These are phyloP conservation scores for Rhynchospora pubera DNA, from an alignment of 176 grass and related monocot genomes.

Conservation along the genomic window DNA sequence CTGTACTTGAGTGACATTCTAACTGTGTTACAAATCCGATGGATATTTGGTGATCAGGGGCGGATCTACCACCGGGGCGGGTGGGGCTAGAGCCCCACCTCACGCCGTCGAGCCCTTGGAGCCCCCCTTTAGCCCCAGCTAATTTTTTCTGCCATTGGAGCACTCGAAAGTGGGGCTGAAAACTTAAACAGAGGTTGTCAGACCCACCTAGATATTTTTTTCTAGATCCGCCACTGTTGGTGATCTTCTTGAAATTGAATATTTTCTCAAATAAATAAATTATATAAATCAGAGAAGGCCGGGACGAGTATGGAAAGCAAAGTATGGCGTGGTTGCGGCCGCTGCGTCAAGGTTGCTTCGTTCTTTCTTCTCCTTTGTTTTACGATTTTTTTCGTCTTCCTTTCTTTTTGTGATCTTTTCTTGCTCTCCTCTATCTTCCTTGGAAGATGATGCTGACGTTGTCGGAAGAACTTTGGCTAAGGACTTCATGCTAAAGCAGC, in stretches of 20 bases:
- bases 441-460: background rate
- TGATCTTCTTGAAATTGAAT: background rate
- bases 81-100: too few relatives aligned
- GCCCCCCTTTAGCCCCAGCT: too few relatives aligned
- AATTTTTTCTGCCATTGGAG: too few relatives aligned
- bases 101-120: too few relatives aligned
- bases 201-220: too few relatives aligned
- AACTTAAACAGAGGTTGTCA: too few relatives aligned
- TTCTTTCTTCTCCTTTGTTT: conserved; percentile 8
- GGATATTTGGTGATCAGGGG: too few relatives aligned
- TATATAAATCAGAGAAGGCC: background rate
- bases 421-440: background rate
- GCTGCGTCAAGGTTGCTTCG: conserved; percentile 10
- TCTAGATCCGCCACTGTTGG: too few relatives aligned
- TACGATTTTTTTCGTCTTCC: background rate
- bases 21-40: background rate
- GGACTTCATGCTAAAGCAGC: conserved; percentile 1
- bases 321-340: background rate
- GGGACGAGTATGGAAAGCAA: conserved; percentile 7
- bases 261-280: background rate
- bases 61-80: too few relatives aligned
- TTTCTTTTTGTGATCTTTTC: background rate
- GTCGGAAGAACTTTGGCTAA: conserved; percentile 14
- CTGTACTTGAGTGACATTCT: background rate
- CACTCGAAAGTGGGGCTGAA: too few relatives aligned